Percentiles rank a stretch among this genome's conserved stretches.
These are phyloP conservation scores for Gossypium australe DNA, from an alignment of 345 rosid species.

Conservation along the genomic window DNA sequence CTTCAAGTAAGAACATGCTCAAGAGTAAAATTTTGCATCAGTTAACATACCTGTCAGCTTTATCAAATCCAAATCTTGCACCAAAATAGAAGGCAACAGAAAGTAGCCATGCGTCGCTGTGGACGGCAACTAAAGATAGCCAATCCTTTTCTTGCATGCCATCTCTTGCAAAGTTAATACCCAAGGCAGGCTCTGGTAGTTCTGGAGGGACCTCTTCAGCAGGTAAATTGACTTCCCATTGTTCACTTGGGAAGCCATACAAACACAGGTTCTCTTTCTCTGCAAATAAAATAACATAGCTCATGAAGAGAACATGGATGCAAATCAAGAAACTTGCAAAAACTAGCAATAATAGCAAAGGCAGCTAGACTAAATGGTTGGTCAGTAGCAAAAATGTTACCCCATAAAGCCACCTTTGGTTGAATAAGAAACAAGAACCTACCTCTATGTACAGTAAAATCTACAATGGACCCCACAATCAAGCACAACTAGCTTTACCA, in stretches of 20 bases:
- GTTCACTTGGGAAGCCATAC: constrained; percentile 74
- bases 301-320: background rate
- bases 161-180: constrained; percentile 93
- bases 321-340: background rate
- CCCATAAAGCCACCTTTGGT: too few relatives aligned
- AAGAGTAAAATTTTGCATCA: background rate
- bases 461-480: too few relatives aligned
- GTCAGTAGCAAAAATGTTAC: too few relatives aligned
- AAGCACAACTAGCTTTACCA: too few relatives aligned
- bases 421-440: too few relatives aligned
- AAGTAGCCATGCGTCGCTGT: constrained; percentile 86
- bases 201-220: constrained; percentile 97
- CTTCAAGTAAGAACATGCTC: background rate
- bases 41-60: constrained; percentile 66
- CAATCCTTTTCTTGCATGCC: constrained; percentile 92
- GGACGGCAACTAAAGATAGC: constrained; percentile 79
- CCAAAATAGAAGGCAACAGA: constrained; percentile 89
- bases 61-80: constrained; percentile 85
- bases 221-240: constrained; percentile 91
- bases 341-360: too few relatives aligned
- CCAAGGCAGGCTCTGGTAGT: constrained; percentile 92
- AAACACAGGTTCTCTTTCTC: constrained; percentile 89
- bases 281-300: constrained; percentile 23
- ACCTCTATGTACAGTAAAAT: too few relatives aligned
- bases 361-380: too few relatives aligned